Percentiles rank a stretch among this genome's conserved stretches.
Evolutionary conservation across 768 basidiomycete species (phyloP).

Genomic region (Basidioascus undulatus): DNA sequence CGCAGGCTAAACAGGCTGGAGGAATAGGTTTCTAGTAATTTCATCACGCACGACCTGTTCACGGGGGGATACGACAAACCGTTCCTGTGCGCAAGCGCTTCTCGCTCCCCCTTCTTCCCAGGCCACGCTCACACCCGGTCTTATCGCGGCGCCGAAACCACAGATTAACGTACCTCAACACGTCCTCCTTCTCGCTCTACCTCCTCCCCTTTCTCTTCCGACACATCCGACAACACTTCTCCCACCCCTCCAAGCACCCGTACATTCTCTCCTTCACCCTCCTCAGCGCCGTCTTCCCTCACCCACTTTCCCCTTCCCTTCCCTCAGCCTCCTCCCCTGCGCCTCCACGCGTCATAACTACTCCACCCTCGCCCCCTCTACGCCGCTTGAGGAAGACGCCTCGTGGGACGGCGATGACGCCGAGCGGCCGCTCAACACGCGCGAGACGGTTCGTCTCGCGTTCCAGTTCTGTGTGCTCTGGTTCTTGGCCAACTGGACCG

Average conservation of each 20-base stretch:
- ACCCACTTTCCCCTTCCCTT: neutral
- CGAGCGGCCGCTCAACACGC: slow-evolving; percentile 27
- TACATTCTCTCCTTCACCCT: slow-evolving; percentile 1
- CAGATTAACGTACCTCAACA: slow-evolving; percentile 87
- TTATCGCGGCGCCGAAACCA: too few relatives aligned
- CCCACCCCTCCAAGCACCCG: neutral
- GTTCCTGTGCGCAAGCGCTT: too few relatives aligned
- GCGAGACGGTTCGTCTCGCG: slow-evolving; percentile 57
- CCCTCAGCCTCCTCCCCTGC: slow-evolving; percentile 2
- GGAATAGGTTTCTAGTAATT: too few relatives aligned
- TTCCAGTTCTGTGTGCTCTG: slow-evolving; percentile 63
- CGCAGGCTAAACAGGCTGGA: too few relatives aligned
- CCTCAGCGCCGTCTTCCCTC: slow-evolving; percentile 4
- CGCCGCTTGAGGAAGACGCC: too few relatives aligned
- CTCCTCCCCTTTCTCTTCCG: slow-evolving; percentile 36
- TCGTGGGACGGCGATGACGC: slow-evolving; percentile 1
- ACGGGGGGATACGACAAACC: too few relatives aligned
- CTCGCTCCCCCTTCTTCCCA: too few relatives aligned
- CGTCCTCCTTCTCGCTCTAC: slow-evolving; percentile 65
- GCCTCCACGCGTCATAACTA: neutral
- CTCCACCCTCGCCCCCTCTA: too few relatives aligned
- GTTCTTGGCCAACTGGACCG: slow-evolving; percentile 77
- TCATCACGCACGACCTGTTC: too few relatives aligned
- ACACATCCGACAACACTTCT: slow-evolving; percentile 10
- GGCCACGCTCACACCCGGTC: too few relatives aligned